Percentiles rank a stretch among this genome's conserved stretches.
phyloP scores from a whole-genome alignment of 2,329 filamentous ascomycete genomes.

The Tolypocladium album region DNA sequence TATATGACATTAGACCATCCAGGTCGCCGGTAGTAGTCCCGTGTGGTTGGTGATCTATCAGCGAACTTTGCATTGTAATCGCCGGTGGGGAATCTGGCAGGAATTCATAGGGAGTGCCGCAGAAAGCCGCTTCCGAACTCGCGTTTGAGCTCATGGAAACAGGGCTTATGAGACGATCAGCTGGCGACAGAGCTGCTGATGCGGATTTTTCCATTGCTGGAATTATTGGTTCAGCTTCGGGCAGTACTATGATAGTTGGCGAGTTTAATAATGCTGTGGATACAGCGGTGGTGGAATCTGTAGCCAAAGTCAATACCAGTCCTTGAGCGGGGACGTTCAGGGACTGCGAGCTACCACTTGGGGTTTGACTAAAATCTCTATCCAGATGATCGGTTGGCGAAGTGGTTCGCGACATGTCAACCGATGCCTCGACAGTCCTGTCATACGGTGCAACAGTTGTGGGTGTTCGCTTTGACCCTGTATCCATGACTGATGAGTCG shows the following conservation, averaged over 20 bases:
- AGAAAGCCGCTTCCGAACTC: not conserved
- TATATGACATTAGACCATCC: not conserved
- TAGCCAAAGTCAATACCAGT: not conserved
- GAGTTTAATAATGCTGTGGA: not conserved
- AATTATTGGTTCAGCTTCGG: not conserved
- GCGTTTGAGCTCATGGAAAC: not conserved
- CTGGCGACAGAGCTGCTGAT: not conserved
- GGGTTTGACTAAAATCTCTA: not conserved
- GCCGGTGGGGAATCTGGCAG: not conserved
- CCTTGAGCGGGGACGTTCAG: too few species aligned
- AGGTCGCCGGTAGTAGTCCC: not conserved
- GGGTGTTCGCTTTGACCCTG: not conserved
- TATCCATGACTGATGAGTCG: not conserved
- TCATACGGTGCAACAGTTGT: not conserved
- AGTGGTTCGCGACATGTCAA: not conserved
- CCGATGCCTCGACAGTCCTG: not conserved
- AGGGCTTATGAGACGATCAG: not conserved
- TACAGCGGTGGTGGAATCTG: not conserved
- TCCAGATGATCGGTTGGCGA: not conserved
- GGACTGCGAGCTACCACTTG: not conserved
- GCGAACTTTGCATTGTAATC: not conserved
- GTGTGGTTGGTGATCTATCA: not conserved
- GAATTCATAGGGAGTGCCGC: not conserved
- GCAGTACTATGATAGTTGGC: not conserved
- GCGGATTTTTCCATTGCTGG: not conserved